Evolutionary conservation across 1,139 yeast species (phyloP).

Genomic region (Magnusiomyces fungicola): DNA sequence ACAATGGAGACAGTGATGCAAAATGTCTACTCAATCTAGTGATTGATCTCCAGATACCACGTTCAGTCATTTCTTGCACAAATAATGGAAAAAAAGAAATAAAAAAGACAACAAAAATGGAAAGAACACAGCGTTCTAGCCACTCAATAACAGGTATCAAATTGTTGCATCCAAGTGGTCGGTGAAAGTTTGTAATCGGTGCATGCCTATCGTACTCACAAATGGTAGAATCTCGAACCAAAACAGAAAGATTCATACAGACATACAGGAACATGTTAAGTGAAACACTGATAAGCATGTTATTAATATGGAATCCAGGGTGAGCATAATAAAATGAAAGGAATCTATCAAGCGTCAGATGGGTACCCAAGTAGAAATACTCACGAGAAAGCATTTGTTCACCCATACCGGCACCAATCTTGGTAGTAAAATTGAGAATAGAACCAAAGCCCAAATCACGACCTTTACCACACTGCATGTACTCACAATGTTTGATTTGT

Average conservation of each 20-base stretch:
- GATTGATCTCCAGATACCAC: slow-evolving; percentile 60
- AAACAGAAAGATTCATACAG: slow-evolving; percentile 58
- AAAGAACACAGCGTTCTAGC: slow-evolving; percentile 73
- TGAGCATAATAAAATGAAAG: slow-evolving; percentile 85
- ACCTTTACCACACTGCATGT: slow-evolving; percentile 87
- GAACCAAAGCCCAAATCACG: slow-evolving; percentile 84
- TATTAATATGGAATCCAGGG: slow-evolving; percentile 84
- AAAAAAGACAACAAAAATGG: slow-evolving; percentile 76
- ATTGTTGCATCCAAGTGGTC: slow-evolving; percentile 70
- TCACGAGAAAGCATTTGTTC: slow-evolving; percentile 83
- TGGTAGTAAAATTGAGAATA: slow-evolving; percentile 74
- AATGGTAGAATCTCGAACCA: slow-evolving; percentile 49
- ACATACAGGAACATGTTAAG: slow-evolving; percentile 64
- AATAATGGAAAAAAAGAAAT: slow-evolving; percentile 75
- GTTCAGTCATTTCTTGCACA: slow-evolving; percentile 72
- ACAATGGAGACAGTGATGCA: slow-evolving; percentile 67
- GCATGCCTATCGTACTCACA: slow-evolving; percentile 50
- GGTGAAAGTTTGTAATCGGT: slow-evolving; percentile 53
- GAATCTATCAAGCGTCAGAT: slow-evolving; percentile 70
- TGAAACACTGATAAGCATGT: slow-evolving; percentile 68
- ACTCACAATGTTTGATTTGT: slow-evolving; percentile 79
- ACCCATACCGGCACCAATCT: slow-evolving; percentile 95
- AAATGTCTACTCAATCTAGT: slow-evolving; percentile 57
- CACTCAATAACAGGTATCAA: slow-evolving; percentile 68
- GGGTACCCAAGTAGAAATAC: slow-evolving; percentile 74